Conservation (phyloP, 805 yeast species). For the Tetrapisispora iriomotensis region DNA sequence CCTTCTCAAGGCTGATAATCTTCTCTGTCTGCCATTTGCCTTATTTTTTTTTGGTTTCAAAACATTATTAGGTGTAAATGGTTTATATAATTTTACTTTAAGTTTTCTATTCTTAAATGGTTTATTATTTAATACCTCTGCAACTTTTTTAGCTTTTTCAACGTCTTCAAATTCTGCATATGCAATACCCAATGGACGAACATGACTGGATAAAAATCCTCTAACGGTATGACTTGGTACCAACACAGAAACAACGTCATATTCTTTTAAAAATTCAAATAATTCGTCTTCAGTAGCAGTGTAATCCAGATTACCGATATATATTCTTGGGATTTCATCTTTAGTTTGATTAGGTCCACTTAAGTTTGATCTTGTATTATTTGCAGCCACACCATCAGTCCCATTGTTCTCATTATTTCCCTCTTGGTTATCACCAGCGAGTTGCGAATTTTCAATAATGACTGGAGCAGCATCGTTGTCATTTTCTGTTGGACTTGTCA, state of each 20-base stretch:
- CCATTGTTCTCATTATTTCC: no score
- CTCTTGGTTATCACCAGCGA: no score
- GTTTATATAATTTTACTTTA: constrained; percentile 34
- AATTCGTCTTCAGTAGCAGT: constrained; percentile 46
- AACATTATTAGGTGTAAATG: constrained; percentile 28
- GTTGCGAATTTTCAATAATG: background rate
- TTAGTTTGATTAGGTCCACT: no score
- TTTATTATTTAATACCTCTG: constrained; percentile 54
- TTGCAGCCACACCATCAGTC: background rate
- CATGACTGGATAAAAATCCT: constrained; percentile 33
- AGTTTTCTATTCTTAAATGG: constrained; percentile 38
- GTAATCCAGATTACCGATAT: constrained; percentile 46
- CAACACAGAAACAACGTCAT: constrained; percentile 36
- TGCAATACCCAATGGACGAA: constrained; percentile 54
- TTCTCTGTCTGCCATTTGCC: constrained; percentile 2
- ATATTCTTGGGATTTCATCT: constrained; percentile 31
- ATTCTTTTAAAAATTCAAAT: constrained; percentile 34
- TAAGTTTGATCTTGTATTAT: no score
- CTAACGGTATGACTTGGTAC: constrained; percentile 47
- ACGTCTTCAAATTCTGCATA: constrained; percentile 68
- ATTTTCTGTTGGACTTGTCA: no score
- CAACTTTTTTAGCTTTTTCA: constrained; percentile 55
- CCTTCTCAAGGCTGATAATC: constrained; percentile 1
- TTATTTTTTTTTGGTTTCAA: constrained; percentile 9
- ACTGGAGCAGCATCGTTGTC: background rate